Base-by-base conservation (phyloP, 2,329 filamentous ascomycete species). In the Fusarium sp. region DNA sequence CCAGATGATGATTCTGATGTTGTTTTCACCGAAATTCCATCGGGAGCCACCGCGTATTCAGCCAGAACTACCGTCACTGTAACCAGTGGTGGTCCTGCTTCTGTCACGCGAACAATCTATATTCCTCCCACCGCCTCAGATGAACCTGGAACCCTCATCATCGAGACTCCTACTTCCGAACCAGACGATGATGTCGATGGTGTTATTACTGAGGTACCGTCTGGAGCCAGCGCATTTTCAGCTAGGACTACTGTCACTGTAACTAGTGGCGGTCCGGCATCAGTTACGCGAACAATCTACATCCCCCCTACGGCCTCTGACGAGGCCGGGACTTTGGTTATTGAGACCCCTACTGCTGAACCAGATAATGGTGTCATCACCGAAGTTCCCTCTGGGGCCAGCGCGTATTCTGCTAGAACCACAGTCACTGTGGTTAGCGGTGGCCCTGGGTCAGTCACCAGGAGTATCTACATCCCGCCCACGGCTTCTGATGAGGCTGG, bases 61-160 rank as follows among this genome's bases (percentile, higher is more conserved):
- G 36, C 51, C 6, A 31, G 28, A 10, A 31, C 28, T 31, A 62
- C 53, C 9, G 36, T 57, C 5, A 63, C 63, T 0, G 46, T 65
- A n/a, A 55, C 40, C 14, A 60, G 34, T 3, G 31, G 38, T 1
- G 59, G 57, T 8, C 47, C 57, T 7, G 61, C 40, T 5, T 49
- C 57, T 1, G 50, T 31, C 1, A 22, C n/a, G 14, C 39, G 50
- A 4, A 64, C 57, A 3, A 31, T 51, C 1, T 62, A 47, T 1
- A 3, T 43, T 1, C 46, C 59, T 3, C 50, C 50, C 2, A 36
- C 26, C 3, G 24, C 40, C 1, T 52, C 58, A 0, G 57, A 28
- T 7, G 56, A 56, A 5, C 28, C 33, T 3, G 62, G 62, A 2
- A 63, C 58, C 1, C 19, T 65, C 9, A 22, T 62, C 1, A 44